Percentiles rank a stretch among this genome's conserved stretches.
These are phyloP conservation scores for Rutstroemia sp. DNA, from an alignment of 2,329 filamentous ascomycete species.

Conservation along the genomic window DNA sequence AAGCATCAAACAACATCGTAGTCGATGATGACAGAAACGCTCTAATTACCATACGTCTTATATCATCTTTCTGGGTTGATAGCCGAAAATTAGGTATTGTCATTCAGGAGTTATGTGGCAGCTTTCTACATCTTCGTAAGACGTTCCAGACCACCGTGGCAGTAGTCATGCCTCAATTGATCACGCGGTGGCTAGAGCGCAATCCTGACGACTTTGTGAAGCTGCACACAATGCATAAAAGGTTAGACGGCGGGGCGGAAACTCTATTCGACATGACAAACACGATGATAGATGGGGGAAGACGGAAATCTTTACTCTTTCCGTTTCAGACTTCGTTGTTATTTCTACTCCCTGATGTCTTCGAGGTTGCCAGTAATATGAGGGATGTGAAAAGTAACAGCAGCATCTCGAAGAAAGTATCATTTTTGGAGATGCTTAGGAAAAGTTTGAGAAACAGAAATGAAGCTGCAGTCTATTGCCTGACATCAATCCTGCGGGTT, in stretches of 20 bases:
- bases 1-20: slow-evolving; percentile 17
- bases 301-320: slow-evolving; percentile 48
- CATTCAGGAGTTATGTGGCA: slow-evolving; percentile 59
- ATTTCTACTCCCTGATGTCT: slow-evolving; percentile 60
- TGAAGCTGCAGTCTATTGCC: slow-evolving; percentile 59
- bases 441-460: slow-evolving; percentile 58
- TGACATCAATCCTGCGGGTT: slow-evolving; percentile 54
- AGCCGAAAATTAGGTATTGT: slow-evolving; percentile 51
- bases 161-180: slow-evolving; percentile 53
- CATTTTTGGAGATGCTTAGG: slow-evolving; percentile 55
- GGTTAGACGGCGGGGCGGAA: slow-evolving; percentile 58
- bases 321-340: slow-evolving; percentile 57
- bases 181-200: slow-evolving; percentile 58
- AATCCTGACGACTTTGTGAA: slow-evolving; percentile 58
- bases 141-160: slow-evolving; percentile 57
- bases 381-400: slow-evolving; percentile 51
- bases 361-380: slow-evolving; percentile 62
- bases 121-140: slow-evolving; percentile 59
- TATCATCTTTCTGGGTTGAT: slow-evolving; percentile 60
- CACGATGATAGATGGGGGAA: slow-evolving; percentile 50
- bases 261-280: slow-evolving; percentile 64
- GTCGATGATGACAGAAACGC: slow-evolving; percentile 31
- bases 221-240: slow-evolving; percentile 51
- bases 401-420: slow-evolving; percentile 57
- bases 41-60: slow-evolving; percentile 48